Evolutionary conservation across 345 rosid genomes (phyloP), one percentile per base, ranked within the genome.

Genomic region (Eucalyptus grandis): DNA sequence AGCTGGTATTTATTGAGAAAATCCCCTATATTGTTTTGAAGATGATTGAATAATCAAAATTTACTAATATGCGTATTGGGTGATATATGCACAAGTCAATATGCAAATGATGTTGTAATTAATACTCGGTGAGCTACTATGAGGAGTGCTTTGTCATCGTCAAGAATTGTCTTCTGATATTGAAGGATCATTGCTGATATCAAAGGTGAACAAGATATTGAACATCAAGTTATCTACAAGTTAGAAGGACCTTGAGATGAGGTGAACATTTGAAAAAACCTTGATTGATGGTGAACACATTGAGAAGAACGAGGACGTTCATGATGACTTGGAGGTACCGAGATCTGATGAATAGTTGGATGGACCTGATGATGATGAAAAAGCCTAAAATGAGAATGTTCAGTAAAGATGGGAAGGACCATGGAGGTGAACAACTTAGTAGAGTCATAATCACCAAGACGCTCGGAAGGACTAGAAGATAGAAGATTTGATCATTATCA

Each of bases 251-350:
- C 30, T 58, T 58, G n/a, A 58, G n/a, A 58, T 58, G 30, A 58
- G n/a, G 67, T 58, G 67, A 58, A 26, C 14, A 58, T 58, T 58
- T 58, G 67, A 27, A 58, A 26, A 26, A 27, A 26, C 67, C 8
- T 58, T 26, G 67, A 58, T 3, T 3, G 67, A 58, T 30, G 31
- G 67, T 60, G 67, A 27, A 60, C 31, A 27, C 0, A 0, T 60
- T 4, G 0, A 26, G n/a, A 60, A 27, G 31, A 27, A 60, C 0
- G 67, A 11, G 14, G 14, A 27, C 0, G 3, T 27, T 60, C 67
- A 0, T 60, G 31, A 60, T 60, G 31, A 60, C 16, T 60, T 27
- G 67, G 8, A 60, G 67, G 67, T 27, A 60, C 26, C 67, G 12
- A 27, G 56, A 60, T 60, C 26, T 0, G 5, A 27, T 60, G 67